phyloP scores from a whole-genome alignment of 2,329 filamentous ascomycete genomes.

The Chrysoporthe cubensis region DNA sequence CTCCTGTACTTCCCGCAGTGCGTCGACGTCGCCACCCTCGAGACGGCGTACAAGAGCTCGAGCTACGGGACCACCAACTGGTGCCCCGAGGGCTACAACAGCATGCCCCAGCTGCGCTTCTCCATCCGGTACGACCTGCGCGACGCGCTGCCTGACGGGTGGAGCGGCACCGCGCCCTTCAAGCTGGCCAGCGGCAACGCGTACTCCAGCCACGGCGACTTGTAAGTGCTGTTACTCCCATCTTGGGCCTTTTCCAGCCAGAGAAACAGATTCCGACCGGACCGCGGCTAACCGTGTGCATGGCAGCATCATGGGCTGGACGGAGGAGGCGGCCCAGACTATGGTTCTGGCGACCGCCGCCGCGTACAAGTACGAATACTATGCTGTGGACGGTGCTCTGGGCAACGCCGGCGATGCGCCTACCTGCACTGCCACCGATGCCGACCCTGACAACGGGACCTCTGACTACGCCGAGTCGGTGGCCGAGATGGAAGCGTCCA shows the following conservation, averaged over 20 bases:
- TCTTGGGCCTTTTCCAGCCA: neutral
- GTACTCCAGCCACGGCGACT: constrained; percentile 49
- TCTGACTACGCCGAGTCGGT: constrained; percentile 41
- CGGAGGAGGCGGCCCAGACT: constrained; percentile 43
- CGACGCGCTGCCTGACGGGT: constrained; percentile 43
- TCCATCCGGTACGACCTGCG: constrained; percentile 48
- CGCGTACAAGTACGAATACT: constrained; percentile 40
- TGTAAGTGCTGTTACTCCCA: constrained; percentile 28
- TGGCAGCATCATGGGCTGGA: constrained; percentile 47
- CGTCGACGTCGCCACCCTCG: constrained; percentile 38
- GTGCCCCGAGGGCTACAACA: constrained; percentile 45
- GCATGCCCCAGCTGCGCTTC: constrained; percentile 50
- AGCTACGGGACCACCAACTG: constrained; percentile 39
- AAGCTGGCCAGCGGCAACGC: constrained; percentile 43
- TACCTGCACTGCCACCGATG: constrained; percentile 42
- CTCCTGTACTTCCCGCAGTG: constrained; percentile 55
- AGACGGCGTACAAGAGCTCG: constrained; percentile 36
- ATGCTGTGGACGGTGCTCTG: constrained; percentile 40
- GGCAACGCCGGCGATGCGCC: constrained; percentile 38
- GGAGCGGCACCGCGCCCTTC: constrained; percentile 45
- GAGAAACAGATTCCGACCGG: neutral
- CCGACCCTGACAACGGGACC: constrained; percentile 45
- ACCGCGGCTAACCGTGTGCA: neutral
- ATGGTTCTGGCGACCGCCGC: constrained; percentile 41
- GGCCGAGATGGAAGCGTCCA: constrained; percentile 1